Conservation (phyloP, 306 rosid genomes). For the Acacia melanoxylon region DNA sequence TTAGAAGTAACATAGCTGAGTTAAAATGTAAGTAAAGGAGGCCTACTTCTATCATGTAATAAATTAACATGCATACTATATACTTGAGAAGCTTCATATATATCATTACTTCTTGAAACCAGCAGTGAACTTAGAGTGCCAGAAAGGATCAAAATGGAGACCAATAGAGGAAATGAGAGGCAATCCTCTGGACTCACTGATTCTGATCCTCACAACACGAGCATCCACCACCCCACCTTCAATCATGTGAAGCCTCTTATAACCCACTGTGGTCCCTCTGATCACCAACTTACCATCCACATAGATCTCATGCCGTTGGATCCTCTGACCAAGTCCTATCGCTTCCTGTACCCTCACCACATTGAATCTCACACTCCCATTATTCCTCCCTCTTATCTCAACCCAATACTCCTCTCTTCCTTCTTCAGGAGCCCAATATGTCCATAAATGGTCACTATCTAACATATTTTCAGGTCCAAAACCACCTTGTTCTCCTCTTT, state of each 20-base stretch:
- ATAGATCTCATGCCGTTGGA: constrained; percentile 59
- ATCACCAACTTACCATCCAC: constrained; percentile 58
- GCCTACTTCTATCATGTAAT: not conserved
- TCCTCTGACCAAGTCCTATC: constrained; percentile 90
- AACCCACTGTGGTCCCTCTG: constrained; percentile 76
- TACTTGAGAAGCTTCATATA: not conserved
- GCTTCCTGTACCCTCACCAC: constrained; percentile 91
- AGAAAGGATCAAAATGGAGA: constrained; percentile 80
- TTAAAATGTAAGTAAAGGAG: not conserved
- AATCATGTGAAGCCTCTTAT: constrained; percentile 82
- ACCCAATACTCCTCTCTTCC: constrained; percentile 54
- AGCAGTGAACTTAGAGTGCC: constrained; percentile 45
- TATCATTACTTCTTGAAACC: not conserved
- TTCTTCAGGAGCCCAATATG: constrained; percentile 71
- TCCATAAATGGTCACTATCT: constrained; percentile 76
- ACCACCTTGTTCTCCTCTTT: constrained; percentile 54
- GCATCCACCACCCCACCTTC: constrained; percentile 53
- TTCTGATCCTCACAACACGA: constrained; percentile 54
- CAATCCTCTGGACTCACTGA: constrained; percentile 52
- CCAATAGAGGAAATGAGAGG: constrained; percentile 91
- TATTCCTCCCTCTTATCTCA: constrained; percentile 42
- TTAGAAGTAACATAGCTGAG: not conserved
- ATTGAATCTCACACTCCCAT: constrained; percentile 58
- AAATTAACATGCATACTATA: not conserved
- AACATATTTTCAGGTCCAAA: constrained; percentile 78